Evolutionary conservation across 2,329 filamentous ascomycete genomes (phyloP).

Genomic region (Davidsoniella eucalypti): DNA sequence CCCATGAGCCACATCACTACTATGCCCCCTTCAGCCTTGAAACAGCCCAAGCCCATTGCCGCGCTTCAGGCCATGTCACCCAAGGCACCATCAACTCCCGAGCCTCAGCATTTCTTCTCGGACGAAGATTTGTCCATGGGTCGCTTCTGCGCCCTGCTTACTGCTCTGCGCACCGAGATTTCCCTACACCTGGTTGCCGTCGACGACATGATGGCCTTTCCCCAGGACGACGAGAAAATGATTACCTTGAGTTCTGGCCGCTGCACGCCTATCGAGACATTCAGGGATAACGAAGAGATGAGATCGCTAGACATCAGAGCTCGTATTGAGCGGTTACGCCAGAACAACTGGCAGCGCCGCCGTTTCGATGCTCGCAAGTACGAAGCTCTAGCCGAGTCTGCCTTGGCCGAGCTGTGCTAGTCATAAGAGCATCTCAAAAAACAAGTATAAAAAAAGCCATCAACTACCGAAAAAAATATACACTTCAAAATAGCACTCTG

Average conservation of each 20-base stretch:
- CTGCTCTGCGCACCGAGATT: constrained; percentile 32
- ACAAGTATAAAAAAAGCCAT: neutral
- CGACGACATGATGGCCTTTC: constrained; percentile 23
- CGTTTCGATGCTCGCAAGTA: constrained; percentile 38
- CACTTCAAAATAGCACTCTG: neutral
- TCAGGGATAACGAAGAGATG: constrained; percentile 21
- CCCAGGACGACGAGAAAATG: constrained; percentile 12
- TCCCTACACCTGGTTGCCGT: constrained; percentile 30
- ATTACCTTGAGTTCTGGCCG: constrained; percentile 11
- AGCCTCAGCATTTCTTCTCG: constrained; percentile 19
- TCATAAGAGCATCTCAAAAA: constrained; percentile 14
- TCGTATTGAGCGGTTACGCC: constrained; percentile 37
- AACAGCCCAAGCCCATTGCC: constrained; percentile 10
- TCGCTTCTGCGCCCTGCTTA: constrained; percentile 33
- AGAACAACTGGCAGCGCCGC: constrained; percentile 37
- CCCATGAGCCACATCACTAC: constrained; percentile 11
- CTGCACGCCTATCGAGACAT: constrained; percentile 13
- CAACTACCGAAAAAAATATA: neutral
- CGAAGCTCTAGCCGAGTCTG: constrained; percentile 33
- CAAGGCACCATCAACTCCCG: neutral
- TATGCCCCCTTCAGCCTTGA: constrained; percentile 11
- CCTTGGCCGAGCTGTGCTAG: constrained; percentile 30
- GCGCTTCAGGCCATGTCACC: neutral
- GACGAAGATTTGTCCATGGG: constrained; percentile 26
- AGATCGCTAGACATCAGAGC: constrained; percentile 28